These are phyloP conservation scores for Cercospora sp. DNA, from an alignment of 2,329 filamentous ascomycete genomes.

Conservation along the genomic window DNA sequence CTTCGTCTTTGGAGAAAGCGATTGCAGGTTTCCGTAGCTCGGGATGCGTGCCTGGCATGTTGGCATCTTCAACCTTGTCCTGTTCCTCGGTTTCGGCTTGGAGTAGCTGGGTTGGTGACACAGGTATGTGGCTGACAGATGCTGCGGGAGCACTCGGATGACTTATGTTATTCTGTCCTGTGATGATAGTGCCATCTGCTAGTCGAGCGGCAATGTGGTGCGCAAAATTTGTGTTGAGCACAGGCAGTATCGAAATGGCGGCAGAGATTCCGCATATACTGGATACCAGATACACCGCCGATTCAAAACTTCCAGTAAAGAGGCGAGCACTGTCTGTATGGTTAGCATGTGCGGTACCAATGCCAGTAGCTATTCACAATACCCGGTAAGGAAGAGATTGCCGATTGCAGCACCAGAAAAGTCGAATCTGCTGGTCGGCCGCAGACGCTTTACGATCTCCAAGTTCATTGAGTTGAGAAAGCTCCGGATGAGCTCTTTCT, in stretches of 20 bases:
- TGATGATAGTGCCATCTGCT: constrained; percentile 72
- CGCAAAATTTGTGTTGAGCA: constrained; percentile 92
- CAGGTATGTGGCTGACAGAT: constrained; percentile 28
- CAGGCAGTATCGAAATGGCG: constrained; percentile 76
- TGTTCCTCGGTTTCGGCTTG: constrained; percentile 53
- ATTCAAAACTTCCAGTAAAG: constrained; percentile 90
- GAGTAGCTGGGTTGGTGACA: constrained; percentile 30
- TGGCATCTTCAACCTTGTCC: constrained; percentile 74
- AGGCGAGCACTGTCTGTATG: constrained; percentile 67
- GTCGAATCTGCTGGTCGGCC: constrained; percentile 51
- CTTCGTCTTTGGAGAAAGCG: constrained; percentile 71
- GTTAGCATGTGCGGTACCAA: constrained; percentile 44
- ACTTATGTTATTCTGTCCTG: constrained; percentile 89
- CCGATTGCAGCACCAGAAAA: constrained; percentile 54
- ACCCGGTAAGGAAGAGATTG: constrained; percentile 53
- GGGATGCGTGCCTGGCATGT: constrained; percentile 76
- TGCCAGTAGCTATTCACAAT: constrained; percentile 34
- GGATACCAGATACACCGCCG: constrained; percentile 84
- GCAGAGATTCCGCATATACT: constrained; percentile 82
- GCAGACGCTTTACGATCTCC: constrained; percentile 50
- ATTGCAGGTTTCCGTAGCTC: constrained; percentile 79
- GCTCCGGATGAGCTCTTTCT: constrained; percentile 54
- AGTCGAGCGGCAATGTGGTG: constrained; percentile 90
- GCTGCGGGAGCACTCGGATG: constrained; percentile 67
- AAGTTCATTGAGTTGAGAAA: constrained; percentile 53